These are phyloP conservation scores for Vitis rotundifolia DNA, from an alignment of 164 flowering plant species.

Conservation along the genomic window DNA sequence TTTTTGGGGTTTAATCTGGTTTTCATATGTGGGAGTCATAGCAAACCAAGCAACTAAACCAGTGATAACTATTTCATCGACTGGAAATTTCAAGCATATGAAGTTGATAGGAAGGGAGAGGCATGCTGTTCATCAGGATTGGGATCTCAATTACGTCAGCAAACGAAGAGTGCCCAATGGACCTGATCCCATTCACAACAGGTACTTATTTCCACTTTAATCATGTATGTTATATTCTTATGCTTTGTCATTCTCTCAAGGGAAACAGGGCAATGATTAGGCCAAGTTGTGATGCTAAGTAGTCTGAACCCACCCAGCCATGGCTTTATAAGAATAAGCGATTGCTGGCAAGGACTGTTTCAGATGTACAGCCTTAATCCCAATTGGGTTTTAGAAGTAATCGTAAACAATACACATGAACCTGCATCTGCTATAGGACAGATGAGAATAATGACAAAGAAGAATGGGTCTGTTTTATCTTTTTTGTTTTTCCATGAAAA, in stretches of 20 bases:
- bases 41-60: slow-evolving; percentile 21
- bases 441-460: no score
- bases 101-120: slow-evolving; percentile 20
- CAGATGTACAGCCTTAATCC: no score
- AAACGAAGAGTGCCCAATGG: slow-evolving; percentile 61
- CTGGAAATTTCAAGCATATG: slow-evolving; percentile 19
- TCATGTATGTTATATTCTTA: neutral
- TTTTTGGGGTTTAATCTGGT: slow-evolving; percentile 29
- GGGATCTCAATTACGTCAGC: slow-evolving; percentile 38
- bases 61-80: slow-evolving; percentile 11
- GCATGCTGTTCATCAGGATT: slow-evolving; percentile 8
- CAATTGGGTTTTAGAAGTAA: no score
- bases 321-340: neutral
- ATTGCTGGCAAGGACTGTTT: neutral
- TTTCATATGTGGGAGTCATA: slow-evolving; percentile 29
- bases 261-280: neutral
- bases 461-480: neutral
- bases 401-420: no score
- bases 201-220: slow-evolving; percentile 26
- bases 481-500: neutral
- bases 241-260: neutral
- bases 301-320: neutral
- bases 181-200: slow-evolving; percentile 70
- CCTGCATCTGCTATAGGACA: no score
- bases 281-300: neutral